These are phyloP conservation scores for Blastomyces silverae DNA, from an alignment of 2,329 filamentous ascomycete genomes.

Conservation along the genomic window DNA sequence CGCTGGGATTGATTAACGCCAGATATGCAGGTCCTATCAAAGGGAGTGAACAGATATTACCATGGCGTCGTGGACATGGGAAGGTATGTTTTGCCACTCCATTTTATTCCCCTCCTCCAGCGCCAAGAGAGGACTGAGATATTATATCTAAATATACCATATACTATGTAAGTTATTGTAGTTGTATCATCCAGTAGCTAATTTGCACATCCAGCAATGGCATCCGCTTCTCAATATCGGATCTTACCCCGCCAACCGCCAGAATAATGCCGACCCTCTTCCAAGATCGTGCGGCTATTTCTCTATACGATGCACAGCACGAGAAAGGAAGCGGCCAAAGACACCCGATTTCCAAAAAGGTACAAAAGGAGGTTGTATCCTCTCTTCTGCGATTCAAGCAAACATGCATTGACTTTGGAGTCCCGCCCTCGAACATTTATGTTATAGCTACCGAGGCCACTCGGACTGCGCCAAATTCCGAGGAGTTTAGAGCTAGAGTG, in stretches of 20 bases:
- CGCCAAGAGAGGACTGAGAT: not conserved
- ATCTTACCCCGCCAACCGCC: slow-evolving; percentile 62
- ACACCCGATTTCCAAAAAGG: slow-evolving; percentile 51
- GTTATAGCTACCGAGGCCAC: slow-evolving; percentile 87
- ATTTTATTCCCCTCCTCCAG: not conserved
- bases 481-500: slow-evolving; percentile 61
- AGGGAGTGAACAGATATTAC: slow-evolving; percentile 22
- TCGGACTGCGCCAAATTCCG: slow-evolving; percentile 68
- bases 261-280: slow-evolving; percentile 72
- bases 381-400: slow-evolving; percentile 63
- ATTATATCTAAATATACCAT: not conserved
- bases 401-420: slow-evolving; percentile 63
- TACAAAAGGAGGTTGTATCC: slow-evolving; percentile 59
- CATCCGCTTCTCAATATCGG: slow-evolving; percentile 84
- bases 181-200: slow-evolving; percentile 5
- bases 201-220: slow-evolving; percentile 56
- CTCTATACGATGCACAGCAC: slow-evolving; percentile 73
- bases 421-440: slow-evolving; percentile 57
- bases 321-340: slow-evolving; percentile 36
- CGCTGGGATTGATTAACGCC: not conserved
- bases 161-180: not conserved
- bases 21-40: slow-evolving; percentile 6
- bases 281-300: slow-evolving; percentile 70
- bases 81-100: slow-evolving; percentile 28
- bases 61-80: slow-evolving; percentile 39